Evolutionary conservation across 2,329 filamentous ascomycete species (phyloP).

Genomic region (Exophiala xenobiotica): DNA sequence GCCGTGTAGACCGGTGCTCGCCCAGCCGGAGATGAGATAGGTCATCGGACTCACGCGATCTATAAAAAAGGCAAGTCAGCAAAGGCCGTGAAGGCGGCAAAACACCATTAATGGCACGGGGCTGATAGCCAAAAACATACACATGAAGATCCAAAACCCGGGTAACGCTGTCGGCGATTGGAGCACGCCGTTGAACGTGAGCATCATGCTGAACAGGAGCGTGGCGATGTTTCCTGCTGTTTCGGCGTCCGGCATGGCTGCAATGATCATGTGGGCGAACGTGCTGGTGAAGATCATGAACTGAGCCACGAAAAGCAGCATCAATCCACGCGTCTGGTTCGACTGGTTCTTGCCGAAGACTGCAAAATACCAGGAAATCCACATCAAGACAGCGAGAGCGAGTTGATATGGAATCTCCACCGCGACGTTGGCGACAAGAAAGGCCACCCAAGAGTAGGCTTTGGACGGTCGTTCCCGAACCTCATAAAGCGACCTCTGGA

Average conservation of each 20-base stretch:
- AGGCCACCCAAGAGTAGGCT: constrained; percentile 73
- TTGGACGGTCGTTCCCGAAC: constrained; percentile 66
- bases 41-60: constrained; percentile 73
- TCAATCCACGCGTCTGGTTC: constrained; percentile 36
- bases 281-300: constrained; percentile 71
- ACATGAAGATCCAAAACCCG: constrained; percentile 66
- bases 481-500: constrained; percentile 68
- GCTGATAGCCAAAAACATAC: constrained; percentile 55
- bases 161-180: constrained; percentile 59
- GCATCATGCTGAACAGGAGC: constrained; percentile 67
- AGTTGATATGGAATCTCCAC: constrained; percentile 70
- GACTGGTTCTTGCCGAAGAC: constrained; percentile 64
- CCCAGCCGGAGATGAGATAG: constrained; percentile 72
- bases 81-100: too few relatives aligned
- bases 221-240: constrained; percentile 77
- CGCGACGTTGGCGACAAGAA: constrained; percentile 66
- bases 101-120: too few relatives aligned
- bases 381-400: constrained; percentile 66
- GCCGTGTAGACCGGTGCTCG: constrained; percentile 68
- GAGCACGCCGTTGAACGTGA: constrained; percentile 74
- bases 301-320: constrained; percentile 65
- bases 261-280: constrained; percentile 77
- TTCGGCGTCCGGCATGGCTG: constrained; percentile 65
- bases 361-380: constrained; percentile 70
- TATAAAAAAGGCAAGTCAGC: too few relatives aligned